These are phyloP conservation scores for Diaporthe aspalathi DNA, from an alignment of 2,329 filamentous ascomycete species.

Conservation along the genomic window DNA sequence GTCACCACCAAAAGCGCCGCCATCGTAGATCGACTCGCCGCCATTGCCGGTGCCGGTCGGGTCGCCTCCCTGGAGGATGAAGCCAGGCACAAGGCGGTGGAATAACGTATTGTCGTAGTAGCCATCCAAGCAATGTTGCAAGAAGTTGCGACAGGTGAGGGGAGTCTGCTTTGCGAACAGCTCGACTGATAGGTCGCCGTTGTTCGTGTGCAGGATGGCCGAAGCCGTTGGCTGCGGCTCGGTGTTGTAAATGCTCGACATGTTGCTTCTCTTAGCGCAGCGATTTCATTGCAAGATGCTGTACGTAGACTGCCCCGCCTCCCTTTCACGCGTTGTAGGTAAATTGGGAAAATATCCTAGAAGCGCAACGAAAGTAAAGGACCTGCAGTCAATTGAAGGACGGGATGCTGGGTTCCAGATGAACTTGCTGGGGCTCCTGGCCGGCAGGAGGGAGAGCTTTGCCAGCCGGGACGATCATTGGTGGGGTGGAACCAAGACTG, in stretches of 20 bases:
- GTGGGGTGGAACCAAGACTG: conserved; percentile 21
- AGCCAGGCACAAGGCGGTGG: conserved; percentile 90
- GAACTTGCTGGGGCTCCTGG: conserved; percentile 5
- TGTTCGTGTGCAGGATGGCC: conserved; percentile 88
- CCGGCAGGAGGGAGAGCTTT: conserved; percentile 7
- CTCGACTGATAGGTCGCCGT: conserved; percentile 89
- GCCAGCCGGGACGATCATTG: conserved; percentile 13
- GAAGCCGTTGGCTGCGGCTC: conserved; percentile 95
- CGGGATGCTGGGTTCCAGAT: neutral
- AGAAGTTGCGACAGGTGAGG: conserved; percentile 91
- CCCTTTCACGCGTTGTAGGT: neutral
- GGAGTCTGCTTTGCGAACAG: conserved; percentile 96
- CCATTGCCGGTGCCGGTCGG: conserved; percentile 93
- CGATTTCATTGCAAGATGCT: neutral
- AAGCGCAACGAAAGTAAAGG: neutral
- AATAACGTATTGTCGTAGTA: conserved; percentile 97
- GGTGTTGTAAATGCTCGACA: conserved; percentile 94
- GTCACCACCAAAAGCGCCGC: conserved; percentile 78
- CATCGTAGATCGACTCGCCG: conserved; percentile 91
- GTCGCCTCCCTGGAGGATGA: conserved; percentile 94
- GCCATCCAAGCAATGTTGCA: conserved; percentile 93
- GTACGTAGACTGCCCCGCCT: neutral
- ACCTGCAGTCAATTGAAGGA: neutral
- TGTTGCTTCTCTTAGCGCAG: conserved; percentile 50
- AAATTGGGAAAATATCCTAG: neutral